Percentiles rank a stretch among this genome's conserved stretches.
Evolutionary conservation across 2,329 filamentous ascomycete genomes (phyloP).

Genomic region (Xylaria sp.): DNA sequence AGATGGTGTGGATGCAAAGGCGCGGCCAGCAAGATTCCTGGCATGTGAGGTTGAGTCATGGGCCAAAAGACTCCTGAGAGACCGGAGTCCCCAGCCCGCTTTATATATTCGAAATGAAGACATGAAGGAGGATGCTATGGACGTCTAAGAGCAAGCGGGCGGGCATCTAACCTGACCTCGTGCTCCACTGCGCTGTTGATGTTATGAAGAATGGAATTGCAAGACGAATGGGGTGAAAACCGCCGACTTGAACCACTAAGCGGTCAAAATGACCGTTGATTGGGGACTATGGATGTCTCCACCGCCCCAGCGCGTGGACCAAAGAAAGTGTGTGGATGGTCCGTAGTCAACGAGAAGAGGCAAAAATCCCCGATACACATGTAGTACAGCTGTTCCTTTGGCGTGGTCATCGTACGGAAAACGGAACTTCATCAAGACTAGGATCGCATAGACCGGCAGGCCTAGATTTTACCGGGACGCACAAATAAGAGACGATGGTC

Average conservation of each 20-base stretch:
- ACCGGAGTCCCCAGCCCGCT: conserved; percentile 2
- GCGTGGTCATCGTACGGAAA: neutral
- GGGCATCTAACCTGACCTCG: conserved; percentile 23
- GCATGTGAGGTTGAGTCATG: neutral
- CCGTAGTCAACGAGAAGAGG: conserved; percentile 2
- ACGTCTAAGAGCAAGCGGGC: conserved; percentile 5
- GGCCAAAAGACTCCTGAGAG: neutral
- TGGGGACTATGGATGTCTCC: neutral
- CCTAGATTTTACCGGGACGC: neutral
- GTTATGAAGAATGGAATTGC: neutral
- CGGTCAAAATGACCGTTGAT: neutral
- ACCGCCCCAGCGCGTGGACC: conserved; percentile 9
- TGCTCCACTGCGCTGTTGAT: conserved; percentile 15
- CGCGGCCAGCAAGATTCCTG: neutral
- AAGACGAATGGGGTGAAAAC: conserved; percentile 25
- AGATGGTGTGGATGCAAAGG: neutral
- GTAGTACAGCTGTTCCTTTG: neutral
- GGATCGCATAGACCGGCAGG: neutral
- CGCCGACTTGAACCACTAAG: conserved; percentile 23
- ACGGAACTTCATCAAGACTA: neutral
- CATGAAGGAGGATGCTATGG: neutral
- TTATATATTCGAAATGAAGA: conserved; percentile 15
- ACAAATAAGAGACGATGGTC: neutral
- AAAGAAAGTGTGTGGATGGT: neutral
- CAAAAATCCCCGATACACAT: conserved; percentile 13